phyloP scores from a whole-genome alignment of 805 yeast species.

The Sungouiozyma intestinalis region DNA sequence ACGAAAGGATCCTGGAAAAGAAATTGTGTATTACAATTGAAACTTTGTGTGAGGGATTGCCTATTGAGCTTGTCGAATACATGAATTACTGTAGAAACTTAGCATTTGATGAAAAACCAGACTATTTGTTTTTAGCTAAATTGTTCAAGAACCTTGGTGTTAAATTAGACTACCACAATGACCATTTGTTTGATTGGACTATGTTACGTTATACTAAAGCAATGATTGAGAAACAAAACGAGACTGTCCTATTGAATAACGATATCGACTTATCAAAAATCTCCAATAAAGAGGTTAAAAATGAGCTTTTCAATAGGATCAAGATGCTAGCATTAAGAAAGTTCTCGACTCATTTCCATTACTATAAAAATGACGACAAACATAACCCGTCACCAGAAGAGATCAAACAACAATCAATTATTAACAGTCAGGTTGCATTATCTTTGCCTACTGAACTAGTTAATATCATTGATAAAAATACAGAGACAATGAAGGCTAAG shows the following conservation, averaged over 20 bases:
- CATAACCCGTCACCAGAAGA: slow-evolving; percentile 29
- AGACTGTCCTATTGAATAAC: slow-evolving; percentile 5
- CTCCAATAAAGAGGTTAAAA: slow-evolving; percentile 10
- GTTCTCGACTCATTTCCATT: slow-evolving; percentile 30
- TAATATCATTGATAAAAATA: slow-evolving; percentile 24
- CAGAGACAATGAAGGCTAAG: slow-evolving; percentile 19
- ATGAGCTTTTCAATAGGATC: slow-evolving; percentile 27
- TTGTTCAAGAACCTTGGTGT: slow-evolving; percentile 81
- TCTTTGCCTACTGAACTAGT: slow-evolving; percentile 22
- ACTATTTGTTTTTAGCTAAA: slow-evolving; percentile 78
- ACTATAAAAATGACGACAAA: slow-evolving; percentile 22
- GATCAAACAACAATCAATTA: slow-evolving; percentile 24
- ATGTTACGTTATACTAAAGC: slow-evolving; percentile 34
- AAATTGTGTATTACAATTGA: slow-evolving; percentile 85
- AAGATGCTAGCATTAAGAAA: slow-evolving; percentile 28
- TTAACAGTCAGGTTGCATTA: slow-evolving; percentile 19
- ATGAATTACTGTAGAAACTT: slow-evolving; percentile 81
- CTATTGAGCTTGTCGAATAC: slow-evolving; percentile 80
- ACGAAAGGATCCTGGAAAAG: slow-evolving; percentile 91
- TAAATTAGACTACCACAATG: slow-evolving; percentile 82
- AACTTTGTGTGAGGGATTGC: slow-evolving; percentile 81
- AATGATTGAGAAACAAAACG: slow-evolving; percentile 24
- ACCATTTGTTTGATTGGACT: slow-evolving; percentile 96
- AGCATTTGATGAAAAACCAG: slow-evolving; percentile 94
- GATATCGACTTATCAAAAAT: neutral